Evolutionary conservation across 106 monocot species (phyloP).

Genomic region (Acorus gramineus): DNA sequence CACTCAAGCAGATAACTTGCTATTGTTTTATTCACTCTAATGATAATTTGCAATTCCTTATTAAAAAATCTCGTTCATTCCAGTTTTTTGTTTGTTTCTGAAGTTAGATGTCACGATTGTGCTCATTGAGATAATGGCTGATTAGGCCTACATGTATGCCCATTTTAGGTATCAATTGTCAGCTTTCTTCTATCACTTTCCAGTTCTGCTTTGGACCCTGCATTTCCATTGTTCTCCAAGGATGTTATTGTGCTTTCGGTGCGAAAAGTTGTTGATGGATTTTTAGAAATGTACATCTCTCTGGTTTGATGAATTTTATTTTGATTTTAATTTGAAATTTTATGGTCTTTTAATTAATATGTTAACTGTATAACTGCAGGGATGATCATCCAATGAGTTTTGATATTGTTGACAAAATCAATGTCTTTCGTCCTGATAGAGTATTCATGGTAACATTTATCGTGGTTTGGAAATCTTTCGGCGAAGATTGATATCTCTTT

Average conservation of each 20-base stretch:
- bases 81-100: too few relatives aligned
- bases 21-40: not conserved
- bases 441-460: conserved; percentile 65
- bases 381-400: conserved; percentile 15
- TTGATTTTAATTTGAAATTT: not conserved
- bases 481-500: too few relatives aligned
- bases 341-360: conserved; percentile 1
- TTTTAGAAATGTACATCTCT: conserved; percentile 66
- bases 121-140: too few relatives aligned
- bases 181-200: conserved; percentile 68
- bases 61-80: not conserved
- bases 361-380: conserved; percentile 18
- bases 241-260: conserved; percentile 39
- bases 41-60: not conserved
- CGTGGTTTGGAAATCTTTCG: too few relatives aligned
- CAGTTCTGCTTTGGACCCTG: conserved; percentile 35
- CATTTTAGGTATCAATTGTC: conserved; percentile 71
- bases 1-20: too few relatives aligned
- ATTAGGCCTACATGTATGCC: too few relatives aligned
- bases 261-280: conserved; percentile 77
- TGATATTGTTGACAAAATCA: conserved; percentile 69
- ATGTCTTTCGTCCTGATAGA: conserved; percentile 85
- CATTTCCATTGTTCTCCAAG: conserved; percentile 55
- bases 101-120: too few relatives aligned
- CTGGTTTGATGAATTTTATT: not conserved